phyloP scores from a whole-genome alignment of 805 yeast genomes.

The Saccharomyces jurei region DNA sequence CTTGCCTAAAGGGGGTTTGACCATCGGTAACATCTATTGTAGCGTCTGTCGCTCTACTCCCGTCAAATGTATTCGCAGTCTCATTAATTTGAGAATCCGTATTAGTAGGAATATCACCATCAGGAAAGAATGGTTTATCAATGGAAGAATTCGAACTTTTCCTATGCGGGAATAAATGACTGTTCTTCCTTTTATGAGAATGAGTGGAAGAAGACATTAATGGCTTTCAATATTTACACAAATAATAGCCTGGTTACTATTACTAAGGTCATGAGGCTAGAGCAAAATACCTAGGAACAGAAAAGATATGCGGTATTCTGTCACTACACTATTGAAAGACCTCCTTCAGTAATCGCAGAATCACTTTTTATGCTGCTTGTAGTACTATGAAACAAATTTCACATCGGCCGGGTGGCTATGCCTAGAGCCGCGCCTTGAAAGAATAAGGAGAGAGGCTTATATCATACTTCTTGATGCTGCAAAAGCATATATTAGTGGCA shows the following conservation, averaged over 20 bases:
- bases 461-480: background rate
- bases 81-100: slow-evolving; percentile 8
- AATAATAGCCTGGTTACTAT: background rate
- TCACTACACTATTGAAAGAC: background rate
- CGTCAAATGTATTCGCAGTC: slow-evolving; percentile 2
- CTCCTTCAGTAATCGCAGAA: background rate
- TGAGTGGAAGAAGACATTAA: background rate
- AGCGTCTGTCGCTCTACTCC: background rate
- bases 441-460: background rate
- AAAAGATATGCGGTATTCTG: background rate
- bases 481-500: background rate
- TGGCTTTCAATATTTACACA: background rate
- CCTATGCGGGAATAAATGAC: slow-evolving; percentile 24
- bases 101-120: slow-evolving; percentile 2
- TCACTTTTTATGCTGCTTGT: background rate
- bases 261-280: background rate
- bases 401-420: background rate
- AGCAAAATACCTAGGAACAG: background rate
- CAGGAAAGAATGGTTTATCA: background rate
- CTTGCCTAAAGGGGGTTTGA: background rate
- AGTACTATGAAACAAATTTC: background rate
- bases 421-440: background rate
- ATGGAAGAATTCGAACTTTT: slow-evolving; percentile 18
- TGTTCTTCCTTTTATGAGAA: slow-evolving; percentile 23
- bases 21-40: background rate